A percentile compares a stretch with the other conserved stretches of the same genome.
Conservation (phyloP, 2,329 filamentous ascomycete genomes). For the Stemphylium beticola region DNA sequence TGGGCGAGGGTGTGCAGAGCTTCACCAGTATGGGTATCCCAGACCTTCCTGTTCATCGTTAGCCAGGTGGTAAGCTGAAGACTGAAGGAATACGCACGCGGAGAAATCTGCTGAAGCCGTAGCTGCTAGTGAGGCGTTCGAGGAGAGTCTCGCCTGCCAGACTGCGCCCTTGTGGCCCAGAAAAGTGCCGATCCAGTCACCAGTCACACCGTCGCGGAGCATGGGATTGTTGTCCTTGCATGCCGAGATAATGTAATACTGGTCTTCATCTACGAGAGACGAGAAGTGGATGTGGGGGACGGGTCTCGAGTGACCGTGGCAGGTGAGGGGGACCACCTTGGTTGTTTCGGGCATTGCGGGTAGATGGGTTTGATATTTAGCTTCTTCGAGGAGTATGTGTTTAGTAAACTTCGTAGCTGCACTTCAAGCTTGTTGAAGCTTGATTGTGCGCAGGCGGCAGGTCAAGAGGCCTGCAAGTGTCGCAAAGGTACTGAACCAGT, state of each 20-base stretch:
- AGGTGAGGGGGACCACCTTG: constrained; percentile 84
- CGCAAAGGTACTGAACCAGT: constrained; percentile 9
- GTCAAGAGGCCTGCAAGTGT: constrained; percentile 10
- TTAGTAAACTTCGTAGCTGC: not conserved
- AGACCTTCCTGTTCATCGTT: constrained; percentile 74
- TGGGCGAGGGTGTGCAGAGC: constrained; percentile 86
- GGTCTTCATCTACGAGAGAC: constrained; percentile 77
- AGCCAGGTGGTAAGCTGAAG: constrained; percentile 21
- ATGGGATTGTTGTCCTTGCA: constrained; percentile 99
- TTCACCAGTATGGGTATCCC: constrained; percentile 96
- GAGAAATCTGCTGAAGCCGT: constrained; percentile 97
- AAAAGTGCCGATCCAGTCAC: constrained; percentile 84
- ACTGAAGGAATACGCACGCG: constrained; percentile 63
- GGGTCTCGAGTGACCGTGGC: constrained; percentile 90
- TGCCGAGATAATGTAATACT: constrained; percentile 91
- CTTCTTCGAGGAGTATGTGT: not conserved
- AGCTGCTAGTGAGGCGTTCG: constrained; percentile 84
- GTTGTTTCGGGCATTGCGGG: constrained; percentile 50
- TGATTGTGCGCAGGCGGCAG: constrained; percentile 12
- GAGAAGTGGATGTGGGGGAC: constrained; percentile 94
- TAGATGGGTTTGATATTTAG: constrained; percentile 2
- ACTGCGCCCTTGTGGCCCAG: constrained; percentile 98
- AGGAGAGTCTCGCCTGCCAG: constrained; percentile 91
- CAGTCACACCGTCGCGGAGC: constrained; percentile 94
- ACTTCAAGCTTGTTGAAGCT: constrained; percentile 20